Evolutionary conservation across 2,329 filamentous ascomycete genomes (phyloP), one percentile per base, ranked within the genome.

Genomic region (Ophiostoma novo-ulmi): DNA sequence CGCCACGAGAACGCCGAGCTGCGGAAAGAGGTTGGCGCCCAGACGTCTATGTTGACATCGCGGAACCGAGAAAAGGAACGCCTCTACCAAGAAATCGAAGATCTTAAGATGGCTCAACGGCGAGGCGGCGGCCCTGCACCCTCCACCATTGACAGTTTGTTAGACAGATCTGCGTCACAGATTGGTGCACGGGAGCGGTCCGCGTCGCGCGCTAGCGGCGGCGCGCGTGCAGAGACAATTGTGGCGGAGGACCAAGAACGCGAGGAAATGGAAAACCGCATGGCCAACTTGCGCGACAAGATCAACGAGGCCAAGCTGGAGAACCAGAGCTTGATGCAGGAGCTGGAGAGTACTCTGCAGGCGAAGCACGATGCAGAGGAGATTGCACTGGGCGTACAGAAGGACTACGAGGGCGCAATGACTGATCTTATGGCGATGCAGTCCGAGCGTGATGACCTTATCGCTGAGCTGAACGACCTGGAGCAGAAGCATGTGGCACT

Each of bases 1-100:
- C 90, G 92, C 69, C 93, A 94, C 77, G 94, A 98, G 77, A 98
- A 97, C 76, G 92, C 93, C 2, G 94, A 97, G 78, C 81, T 99
- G 41, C 88, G 94, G 69, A 91, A 94, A 70, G 94, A 98, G 79
- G 91, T 98, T 39, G 93, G 94, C 73, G 95, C 95, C 2, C 95
- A 99, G 78, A 97, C 94, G 0, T 97, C 94, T 0, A 98, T 99
- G 93, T 85, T 99, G 44, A 97, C 94, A 0, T 98, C 95, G 48
- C 87, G 95, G 35, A 97, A 97, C 77, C 91, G 93, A 36, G 95
- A 99, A 78, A 96, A 97, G 77, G 94, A 98, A 78, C 88, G 93
- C 5, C 84, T 99, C 10, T 97, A 98, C 79, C 93, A 97, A 77
- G 94, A 99, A 78, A 98, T 98, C 73, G 95, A 99, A 80, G 94